phyloP scores from a whole-genome alignment of 75 land plant species.

The Cryptomeria japonica region DNA sequence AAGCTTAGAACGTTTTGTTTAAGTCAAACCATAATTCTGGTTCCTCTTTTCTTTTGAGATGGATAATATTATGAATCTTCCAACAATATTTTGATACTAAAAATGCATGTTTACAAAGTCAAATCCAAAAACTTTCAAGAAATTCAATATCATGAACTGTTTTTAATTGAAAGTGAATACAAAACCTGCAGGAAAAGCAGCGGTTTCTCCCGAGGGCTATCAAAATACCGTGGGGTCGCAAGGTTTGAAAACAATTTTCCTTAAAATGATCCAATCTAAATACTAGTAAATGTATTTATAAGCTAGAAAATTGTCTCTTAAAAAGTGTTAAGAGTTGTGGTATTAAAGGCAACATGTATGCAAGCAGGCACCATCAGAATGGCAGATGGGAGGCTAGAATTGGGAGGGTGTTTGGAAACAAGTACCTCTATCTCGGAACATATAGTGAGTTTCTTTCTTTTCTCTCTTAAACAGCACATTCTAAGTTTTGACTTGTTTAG shows the following conservation, averaged over 20 bases:
- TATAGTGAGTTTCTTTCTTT: conserved; percentile 41
- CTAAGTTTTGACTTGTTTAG: no score
- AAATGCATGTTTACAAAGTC: no score
- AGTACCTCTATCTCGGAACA: conserved; percentile 73
- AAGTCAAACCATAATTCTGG: no score
- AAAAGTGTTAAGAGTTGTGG: not conserved
- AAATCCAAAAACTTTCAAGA: no score
- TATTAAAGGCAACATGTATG: not conserved
- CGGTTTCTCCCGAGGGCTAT: conserved; percentile 78
- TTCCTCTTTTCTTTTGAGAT: not conserved
- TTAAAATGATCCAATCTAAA: no score
- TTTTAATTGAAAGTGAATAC: not conserved
- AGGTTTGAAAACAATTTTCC: conserved; percentile 21
- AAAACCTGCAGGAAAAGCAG: conserved; percentile 52
- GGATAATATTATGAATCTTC: not conserved
- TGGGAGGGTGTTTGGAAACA: conserved; percentile 74
- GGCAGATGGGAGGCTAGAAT: conserved; percentile 85
- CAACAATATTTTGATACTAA: not conserved
- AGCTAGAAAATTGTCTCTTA: no score
- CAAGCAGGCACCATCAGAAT: conserved; percentile 63
- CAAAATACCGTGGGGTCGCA: conserved; percentile 79
- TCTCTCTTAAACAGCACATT: not conserved
- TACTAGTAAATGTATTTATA: no score
- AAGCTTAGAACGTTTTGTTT: no score
- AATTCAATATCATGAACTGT: no score